Percentiles rank a stretch among this genome's conserved stretches.
Conservation (phyloP, 163 green algal genomes). For the Trebouxia gelatinosa region DNA sequence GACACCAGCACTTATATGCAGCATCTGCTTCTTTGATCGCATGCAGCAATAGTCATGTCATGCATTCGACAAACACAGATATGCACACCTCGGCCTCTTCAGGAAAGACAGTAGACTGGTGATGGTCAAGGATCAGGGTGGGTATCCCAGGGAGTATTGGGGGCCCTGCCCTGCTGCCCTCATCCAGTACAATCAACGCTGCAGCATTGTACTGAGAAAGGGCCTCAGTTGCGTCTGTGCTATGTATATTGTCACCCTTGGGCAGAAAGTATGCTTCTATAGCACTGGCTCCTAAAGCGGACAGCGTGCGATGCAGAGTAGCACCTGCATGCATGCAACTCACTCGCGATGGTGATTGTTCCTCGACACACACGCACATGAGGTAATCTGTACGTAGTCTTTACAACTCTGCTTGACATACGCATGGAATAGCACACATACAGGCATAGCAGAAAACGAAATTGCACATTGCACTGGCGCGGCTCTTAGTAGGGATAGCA, state of each 20-base stretch:
- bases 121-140: conserved; percentile 27
- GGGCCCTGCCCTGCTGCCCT: conserved; percentile 21
- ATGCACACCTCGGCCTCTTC: conserved; percentile 10
- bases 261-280: conserved; percentile 24
- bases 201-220: not conserved
- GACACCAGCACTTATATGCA: too few species aligned
- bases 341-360: not conserved
- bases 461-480: not conserved
- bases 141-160: conserved; percentile 23
- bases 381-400: not conserved
- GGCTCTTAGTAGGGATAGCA: not conserved
- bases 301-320: conserved; percentile 3
- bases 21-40: not conserved
- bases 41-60: not conserved
- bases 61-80: not conserved
- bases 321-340: conserved; percentile 10
- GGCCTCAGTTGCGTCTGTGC: not conserved
- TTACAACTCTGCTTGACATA: not conserved
- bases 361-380: not conserved
- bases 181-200: conserved; percentile 19
- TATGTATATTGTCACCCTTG: conserved; percentile 30
- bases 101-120: conserved; percentile 18
- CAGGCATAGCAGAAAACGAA: not conserved
- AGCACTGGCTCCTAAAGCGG: conserved; percentile 1
- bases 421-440: not conserved